Conservation (phyloP, 2,329 filamentous ascomycete species). For the Ophiobolus disseminans region DNA sequence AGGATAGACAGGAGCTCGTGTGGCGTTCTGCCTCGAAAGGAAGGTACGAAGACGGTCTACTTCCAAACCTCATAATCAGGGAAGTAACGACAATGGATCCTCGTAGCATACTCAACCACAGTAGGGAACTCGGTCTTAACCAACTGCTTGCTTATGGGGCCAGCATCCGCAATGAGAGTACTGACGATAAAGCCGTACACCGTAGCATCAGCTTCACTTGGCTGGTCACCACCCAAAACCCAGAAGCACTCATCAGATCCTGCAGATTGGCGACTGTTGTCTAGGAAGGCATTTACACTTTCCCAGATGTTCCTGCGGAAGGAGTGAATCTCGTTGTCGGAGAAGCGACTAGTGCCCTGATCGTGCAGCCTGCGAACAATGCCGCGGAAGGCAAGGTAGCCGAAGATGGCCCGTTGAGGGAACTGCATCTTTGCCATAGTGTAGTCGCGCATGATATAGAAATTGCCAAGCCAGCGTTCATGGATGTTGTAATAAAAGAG, state of each 20-base stretch:
- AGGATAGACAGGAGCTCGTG: background rate
- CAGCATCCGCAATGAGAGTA: slow-evolving; percentile 60
- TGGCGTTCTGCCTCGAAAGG: background rate
- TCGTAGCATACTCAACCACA: slow-evolving; percentile 62
- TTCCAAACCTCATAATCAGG: slow-evolving; percentile 61
- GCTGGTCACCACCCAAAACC: slow-evolving; percentile 60
- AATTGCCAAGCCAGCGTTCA: slow-evolving; percentile 68
- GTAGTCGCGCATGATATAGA: slow-evolving; percentile 63
- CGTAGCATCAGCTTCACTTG: slow-evolving; percentile 64
- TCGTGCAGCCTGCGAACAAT: slow-evolving; percentile 57
- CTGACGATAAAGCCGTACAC: slow-evolving; percentile 66
- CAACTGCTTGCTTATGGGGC: slow-evolving; percentile 56
- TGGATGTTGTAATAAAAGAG: slow-evolving; percentile 62
- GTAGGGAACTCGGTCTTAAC: slow-evolving; percentile 57
- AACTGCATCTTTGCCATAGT: slow-evolving; percentile 60
- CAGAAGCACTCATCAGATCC: slow-evolving; percentile 58
- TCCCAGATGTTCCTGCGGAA: slow-evolving; percentile 63
- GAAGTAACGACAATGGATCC: slow-evolving; percentile 65
- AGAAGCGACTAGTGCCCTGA: slow-evolving; percentile 63
- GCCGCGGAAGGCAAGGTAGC: slow-evolving; percentile 57
- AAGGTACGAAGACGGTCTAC: background rate
- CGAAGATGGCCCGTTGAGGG: slow-evolving; percentile 60
- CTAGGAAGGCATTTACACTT: slow-evolving; percentile 56
- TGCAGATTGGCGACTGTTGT: slow-evolving; percentile 43
- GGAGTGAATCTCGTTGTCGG: slow-evolving; percentile 56